Conservation (phyloP, 2,329 filamentous ascomycete species). For the Xylaria sp. region DNA sequence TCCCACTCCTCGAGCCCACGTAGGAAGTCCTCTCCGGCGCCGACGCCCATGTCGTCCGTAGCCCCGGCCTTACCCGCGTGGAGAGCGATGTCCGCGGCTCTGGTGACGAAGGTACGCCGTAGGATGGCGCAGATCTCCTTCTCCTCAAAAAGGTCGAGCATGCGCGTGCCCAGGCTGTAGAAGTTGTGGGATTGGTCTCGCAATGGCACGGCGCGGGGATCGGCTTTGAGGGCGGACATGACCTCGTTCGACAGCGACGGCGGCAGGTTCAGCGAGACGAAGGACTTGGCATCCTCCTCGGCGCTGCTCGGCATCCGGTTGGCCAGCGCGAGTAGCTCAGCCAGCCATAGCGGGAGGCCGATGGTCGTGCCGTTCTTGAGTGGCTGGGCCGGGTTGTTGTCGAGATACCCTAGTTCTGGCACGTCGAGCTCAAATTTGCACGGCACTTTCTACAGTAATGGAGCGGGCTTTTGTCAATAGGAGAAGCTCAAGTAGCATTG, state of each 20-base stretch:
- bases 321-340: slow-evolving; percentile 87
- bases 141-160: slow-evolving; percentile 92
- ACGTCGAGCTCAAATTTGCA: slow-evolving; percentile 94
- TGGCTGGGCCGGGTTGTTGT: slow-evolving; percentile 77
- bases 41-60: slow-evolving; percentile 66
- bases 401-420: slow-evolving; percentile 86
- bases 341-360: slow-evolving; percentile 91
- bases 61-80: slow-evolving; percentile 88
- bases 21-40: slow-evolving; percentile 79
- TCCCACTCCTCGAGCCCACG: slow-evolving; percentile 92
- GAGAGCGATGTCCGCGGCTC: slow-evolving; percentile 85
- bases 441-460: slow-evolving; percentile 79
- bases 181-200: slow-evolving; percentile 87
- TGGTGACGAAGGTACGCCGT: slow-evolving; percentile 80
- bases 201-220: slow-evolving; percentile 85
- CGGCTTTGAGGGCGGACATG: slow-evolving; percentile 88
- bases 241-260: slow-evolving; percentile 80
- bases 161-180: slow-evolving; percentile 84
- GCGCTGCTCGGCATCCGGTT: slow-evolving; percentile 52
- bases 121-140: slow-evolving; percentile 78
- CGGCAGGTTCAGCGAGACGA: slow-evolving; percentile 85
- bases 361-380: slow-evolving; percentile 85
- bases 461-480: slow-evolving; percentile 21
- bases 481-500: not conserved
- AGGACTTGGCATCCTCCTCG: slow-evolving; percentile 61